These are phyloP conservation scores for Cardamine occulta DNA, from an alignment of 345 rosid genomes.

Conservation along the genomic window DNA sequence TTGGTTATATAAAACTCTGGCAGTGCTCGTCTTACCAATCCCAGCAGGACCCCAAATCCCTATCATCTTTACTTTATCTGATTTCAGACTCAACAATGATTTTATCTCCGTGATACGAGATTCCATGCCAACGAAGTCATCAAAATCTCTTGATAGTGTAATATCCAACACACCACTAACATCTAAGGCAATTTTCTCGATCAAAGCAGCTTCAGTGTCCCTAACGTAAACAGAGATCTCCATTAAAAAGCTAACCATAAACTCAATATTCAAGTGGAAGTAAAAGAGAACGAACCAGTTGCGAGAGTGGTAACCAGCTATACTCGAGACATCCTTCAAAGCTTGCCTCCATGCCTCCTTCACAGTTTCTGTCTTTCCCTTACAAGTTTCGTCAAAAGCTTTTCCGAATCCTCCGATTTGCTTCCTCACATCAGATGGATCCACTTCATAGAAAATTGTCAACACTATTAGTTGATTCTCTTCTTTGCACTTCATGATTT, in stretches of 20 bases:
- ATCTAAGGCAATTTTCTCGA: background rate
- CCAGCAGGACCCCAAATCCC: conserved; percentile 25
- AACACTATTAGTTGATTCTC: background rate
- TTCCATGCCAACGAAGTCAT: conserved; percentile 8
- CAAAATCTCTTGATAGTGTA: conserved; percentile 20
- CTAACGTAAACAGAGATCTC: conserved; percentile 1
- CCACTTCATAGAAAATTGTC: conserved; percentile 5
- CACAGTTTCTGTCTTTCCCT: too few relatives aligned
- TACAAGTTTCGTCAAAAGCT: background rate
- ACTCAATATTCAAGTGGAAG: background rate
- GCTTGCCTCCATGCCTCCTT: background rate
- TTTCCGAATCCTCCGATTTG: conserved; percentile 1
- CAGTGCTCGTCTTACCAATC: conserved; percentile 24
- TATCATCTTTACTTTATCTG: background rate
- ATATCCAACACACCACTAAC: background rate
- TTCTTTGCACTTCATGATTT: background rate
- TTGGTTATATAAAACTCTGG: conserved; percentile 8
- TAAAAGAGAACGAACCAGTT: background rate
- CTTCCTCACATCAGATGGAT: conserved; percentile 29
- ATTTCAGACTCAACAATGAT: background rate
- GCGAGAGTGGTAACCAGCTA: background rate
- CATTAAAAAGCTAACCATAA: background rate
- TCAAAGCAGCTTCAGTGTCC: conserved; percentile 10
- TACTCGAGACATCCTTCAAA: background rate
- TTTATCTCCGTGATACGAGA: conserved; percentile 2